Conservation (phyloP, 179 eudicot species). For the Corrigiola litoralis region DNA sequence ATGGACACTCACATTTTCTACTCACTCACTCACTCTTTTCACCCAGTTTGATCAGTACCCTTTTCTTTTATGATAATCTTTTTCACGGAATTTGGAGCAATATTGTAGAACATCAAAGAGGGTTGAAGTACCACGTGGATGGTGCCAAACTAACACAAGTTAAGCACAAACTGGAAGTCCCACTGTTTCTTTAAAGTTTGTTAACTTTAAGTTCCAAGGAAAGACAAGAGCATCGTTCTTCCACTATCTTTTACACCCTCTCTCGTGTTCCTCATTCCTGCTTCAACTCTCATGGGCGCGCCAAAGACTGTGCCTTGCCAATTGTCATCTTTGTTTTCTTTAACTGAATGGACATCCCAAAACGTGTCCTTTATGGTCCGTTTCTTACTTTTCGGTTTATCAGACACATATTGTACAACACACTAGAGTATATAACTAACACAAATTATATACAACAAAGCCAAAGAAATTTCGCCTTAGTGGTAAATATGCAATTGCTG, state of each 20-base stretch:
- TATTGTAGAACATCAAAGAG: constrained; percentile 24
- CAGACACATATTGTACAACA: too few species aligned
- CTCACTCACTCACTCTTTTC: constrained; percentile 24
- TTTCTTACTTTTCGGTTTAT: too few species aligned
- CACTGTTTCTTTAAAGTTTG: background rate
- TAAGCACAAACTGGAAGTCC: background rate
- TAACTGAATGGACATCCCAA: background rate
- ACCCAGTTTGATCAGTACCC: constrained; percentile 22
- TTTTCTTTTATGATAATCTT: background rate
- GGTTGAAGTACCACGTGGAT: constrained; percentile 34
- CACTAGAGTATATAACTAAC: too few species aligned
- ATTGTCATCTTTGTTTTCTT: constrained; percentile 27
- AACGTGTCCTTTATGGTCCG: constrained; percentile 12
- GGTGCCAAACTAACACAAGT: constrained; percentile 26
- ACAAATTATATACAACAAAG: too few species aligned
- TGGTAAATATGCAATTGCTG: too few species aligned
- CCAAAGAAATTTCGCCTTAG: too few species aligned
- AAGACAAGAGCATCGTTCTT: constrained; percentile 30
- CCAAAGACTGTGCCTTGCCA: constrained; percentile 25
- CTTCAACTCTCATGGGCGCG: background rate
- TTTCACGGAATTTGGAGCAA: constrained; percentile 14
- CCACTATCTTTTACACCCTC: constrained; percentile 24
- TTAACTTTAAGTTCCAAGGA: constrained; percentile 33
- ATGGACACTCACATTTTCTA: constrained; percentile 16
- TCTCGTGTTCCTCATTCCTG: constrained; percentile 13